These are phyloP conservation scores for Fraxinus nigra DNA, from an alignment of 305 asterid species.

Conservation along the genomic window DNA sequence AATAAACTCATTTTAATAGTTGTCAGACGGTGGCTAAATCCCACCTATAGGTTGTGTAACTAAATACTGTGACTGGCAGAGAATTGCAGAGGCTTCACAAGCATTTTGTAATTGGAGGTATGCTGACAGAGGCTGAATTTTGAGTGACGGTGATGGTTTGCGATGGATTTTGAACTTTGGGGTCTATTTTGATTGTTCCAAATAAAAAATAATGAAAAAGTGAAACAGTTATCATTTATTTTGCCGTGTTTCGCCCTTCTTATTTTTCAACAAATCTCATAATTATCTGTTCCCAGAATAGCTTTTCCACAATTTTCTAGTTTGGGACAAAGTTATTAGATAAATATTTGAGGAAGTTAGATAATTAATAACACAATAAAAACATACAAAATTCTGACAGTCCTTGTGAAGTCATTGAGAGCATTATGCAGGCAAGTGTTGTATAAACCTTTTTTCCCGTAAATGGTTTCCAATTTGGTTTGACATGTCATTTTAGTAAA, in stretches of 20 bases:
- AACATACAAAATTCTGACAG: background rate
- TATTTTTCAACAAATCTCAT: background rate
- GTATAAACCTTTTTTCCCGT: background rate
- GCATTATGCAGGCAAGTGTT: conserved; percentile 1
- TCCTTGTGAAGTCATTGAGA: background rate
- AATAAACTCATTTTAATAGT: background rate
- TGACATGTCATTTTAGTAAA: conserved; percentile 15
- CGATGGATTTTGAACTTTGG: conserved; percentile 19
- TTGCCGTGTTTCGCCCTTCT: background rate
- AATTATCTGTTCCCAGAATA: background rate
- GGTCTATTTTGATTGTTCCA: conserved; percentile 8
- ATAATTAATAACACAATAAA: background rate
- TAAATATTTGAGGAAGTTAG: background rate
- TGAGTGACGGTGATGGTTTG: conserved; percentile 97
- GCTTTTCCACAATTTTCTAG: background rate
- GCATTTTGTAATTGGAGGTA: conserved; percentile 77
- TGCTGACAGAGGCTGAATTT: conserved; percentile 86
- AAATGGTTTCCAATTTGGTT: background rate
- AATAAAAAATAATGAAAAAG: conserved; percentile 1
- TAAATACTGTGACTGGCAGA: conserved; percentile 61
- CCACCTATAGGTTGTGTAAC: conserved; percentile 35
- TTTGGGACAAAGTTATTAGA: background rate
- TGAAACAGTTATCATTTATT: background rate
- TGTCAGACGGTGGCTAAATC: background rate
- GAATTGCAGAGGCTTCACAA: conserved; percentile 88